A percentile compares a stretch with the other conserved stretches of the same genome.
Evolutionary conservation across 2,329 filamentous ascomycete species (phyloP).

Genomic region (Nothomitra cinnamomea): DNA sequence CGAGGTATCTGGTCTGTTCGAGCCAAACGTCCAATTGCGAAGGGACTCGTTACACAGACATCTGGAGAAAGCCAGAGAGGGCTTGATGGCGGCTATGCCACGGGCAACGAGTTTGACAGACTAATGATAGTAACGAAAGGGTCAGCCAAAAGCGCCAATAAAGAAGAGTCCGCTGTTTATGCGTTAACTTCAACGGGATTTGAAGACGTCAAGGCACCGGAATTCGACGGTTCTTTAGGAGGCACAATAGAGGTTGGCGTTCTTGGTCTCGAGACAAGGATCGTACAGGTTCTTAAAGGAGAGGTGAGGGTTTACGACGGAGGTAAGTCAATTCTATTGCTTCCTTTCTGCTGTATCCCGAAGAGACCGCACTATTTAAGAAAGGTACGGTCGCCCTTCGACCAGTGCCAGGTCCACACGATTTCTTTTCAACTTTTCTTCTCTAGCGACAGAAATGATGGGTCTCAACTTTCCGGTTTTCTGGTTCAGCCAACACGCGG

Average conservation of each 20-base stretch:
- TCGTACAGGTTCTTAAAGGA: conserved; percentile 74
- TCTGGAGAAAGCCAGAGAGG: conserved; percentile 25
- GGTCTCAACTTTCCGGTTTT: too few relatives aligned
- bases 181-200: conserved; percentile 51
- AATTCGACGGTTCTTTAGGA: conserved; percentile 83
- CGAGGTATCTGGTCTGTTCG: conserved; percentile 68
- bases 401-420: neutral
- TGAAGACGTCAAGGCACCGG: conserved; percentile 60
- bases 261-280: conserved; percentile 60
- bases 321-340: conserved; percentile 36
- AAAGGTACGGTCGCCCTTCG: neutral
- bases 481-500: neutral
- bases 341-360: conserved; percentile 2
- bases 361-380: neutral
- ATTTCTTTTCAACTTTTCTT: neutral
- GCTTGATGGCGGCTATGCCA: conserved; percentile 26
- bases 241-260: conserved; percentile 73
- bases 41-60: conserved; percentile 32
- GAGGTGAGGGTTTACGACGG: conserved; percentile 85
- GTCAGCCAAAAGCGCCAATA: conserved; percentile 37
- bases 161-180: conserved; percentile 65
- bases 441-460: neutral
- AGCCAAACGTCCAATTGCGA: conserved; percentile 48
- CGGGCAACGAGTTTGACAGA: conserved; percentile 49
- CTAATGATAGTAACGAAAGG: conserved; percentile 68